Percentiles rank a stretch among this genome's conserved stretches.
These are phyloP conservation scores for Hydnomerulius pinastri DNA, from an alignment of 768 basidiomycete genomes.

Conservation along the genomic window DNA sequence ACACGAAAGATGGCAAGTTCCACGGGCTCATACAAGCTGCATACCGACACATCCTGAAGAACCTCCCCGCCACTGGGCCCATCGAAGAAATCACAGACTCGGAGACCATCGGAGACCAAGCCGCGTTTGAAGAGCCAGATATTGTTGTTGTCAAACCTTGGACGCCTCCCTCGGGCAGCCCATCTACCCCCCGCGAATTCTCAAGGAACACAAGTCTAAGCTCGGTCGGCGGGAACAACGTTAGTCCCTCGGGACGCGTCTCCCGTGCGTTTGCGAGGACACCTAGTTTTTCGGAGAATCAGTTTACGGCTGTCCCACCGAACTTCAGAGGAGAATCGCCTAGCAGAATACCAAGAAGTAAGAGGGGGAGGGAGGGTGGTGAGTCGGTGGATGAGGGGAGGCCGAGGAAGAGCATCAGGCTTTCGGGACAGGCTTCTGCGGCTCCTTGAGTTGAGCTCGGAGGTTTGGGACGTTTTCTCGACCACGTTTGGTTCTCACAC, in stretches of 20 bases:
- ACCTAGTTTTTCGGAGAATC: constrained; percentile 39
- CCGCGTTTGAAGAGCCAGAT: neutral
- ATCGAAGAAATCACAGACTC: constrained; percentile 9
- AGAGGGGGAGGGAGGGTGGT: constrained; percentile 23
- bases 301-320: constrained; percentile 48
- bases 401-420: constrained; percentile 24
- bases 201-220: constrained; percentile 17
- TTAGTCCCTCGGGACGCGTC: neutral
- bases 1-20: constrained; percentile 60
- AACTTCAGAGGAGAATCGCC: constrained; percentile 34
- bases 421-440: constrained; percentile 1
- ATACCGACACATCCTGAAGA: constrained; percentile 48
- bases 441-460: neutral
- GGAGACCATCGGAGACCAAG: constrained; percentile 9
- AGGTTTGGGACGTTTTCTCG: neutral
- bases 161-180: constrained; percentile 40
- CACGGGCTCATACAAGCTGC: constrained; percentile 68
- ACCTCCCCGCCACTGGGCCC: constrained; percentile 12
- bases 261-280: constrained; percentile 27
- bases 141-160: constrained; percentile 19
- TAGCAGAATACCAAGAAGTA: constrained; percentile 29
- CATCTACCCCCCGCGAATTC: constrained; percentile 36
- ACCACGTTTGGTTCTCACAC: no score
- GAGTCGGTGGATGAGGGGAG: constrained; percentile 13
- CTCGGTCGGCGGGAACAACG: constrained; percentile 6